phyloP scores from a whole-genome alignment of 2,329 filamentous ascomycete species.

The Sphaerulina musiva region DNA sequence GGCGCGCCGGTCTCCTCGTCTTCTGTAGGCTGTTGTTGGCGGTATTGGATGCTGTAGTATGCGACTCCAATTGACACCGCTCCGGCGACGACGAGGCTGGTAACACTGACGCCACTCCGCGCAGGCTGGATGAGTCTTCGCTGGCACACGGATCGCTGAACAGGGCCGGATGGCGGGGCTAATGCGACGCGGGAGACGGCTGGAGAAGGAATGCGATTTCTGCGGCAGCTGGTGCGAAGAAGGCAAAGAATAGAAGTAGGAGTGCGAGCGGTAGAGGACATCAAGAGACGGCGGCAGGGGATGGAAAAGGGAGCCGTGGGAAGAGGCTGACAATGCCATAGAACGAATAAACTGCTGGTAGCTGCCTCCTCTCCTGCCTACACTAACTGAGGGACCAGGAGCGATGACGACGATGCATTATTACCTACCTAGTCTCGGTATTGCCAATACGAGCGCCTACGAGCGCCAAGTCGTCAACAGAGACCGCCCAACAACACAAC shows the following conservation, averaged over 20 bases:
- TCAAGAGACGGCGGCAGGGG: not conserved
- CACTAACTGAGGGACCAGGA: too few relatives aligned
- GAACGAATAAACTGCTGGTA: too few relatives aligned
- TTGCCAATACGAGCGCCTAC: not conserved
- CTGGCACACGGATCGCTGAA: too few relatives aligned
- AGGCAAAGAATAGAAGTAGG: not conserved
- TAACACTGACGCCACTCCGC: constrained; percentile 19
- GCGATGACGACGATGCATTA: not conserved
- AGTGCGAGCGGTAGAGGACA: constrained; percentile 1
- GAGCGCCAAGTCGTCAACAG: constrained; percentile 2
- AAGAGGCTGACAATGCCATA: not conserved
- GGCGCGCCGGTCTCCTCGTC: constrained; percentile 15
- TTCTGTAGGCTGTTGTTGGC: not conserved
- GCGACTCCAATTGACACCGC: constrained; percentile 21
- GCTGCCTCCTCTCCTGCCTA: too few relatives aligned
- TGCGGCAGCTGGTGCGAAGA: not conserved
- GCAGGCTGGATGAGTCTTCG: not conserved
- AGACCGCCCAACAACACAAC: constrained; percentile 1
- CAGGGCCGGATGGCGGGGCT: not conserved
- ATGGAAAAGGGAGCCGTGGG: not conserved
- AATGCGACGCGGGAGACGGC: not conserved
- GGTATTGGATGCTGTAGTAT: constrained; percentile 21
- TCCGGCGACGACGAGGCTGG: constrained; percentile 22
- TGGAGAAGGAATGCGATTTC: not conserved
- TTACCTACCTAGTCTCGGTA: too few relatives aligned